Evolutionary conservation across 176 grass and related monocot species (phyloP).

Genomic region (Aegilops umbellulata): DNA sequence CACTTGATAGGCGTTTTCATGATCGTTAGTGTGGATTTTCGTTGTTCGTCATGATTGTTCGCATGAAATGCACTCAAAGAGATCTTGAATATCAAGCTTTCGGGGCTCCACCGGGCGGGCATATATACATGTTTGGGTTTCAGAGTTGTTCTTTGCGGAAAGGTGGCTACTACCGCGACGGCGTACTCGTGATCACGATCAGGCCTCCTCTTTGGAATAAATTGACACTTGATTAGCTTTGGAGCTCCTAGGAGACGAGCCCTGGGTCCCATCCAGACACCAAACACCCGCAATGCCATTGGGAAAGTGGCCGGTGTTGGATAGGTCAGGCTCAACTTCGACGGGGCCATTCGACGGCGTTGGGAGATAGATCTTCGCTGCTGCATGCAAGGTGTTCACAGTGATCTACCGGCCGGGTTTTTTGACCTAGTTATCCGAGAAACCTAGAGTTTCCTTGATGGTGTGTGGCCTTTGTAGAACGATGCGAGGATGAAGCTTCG

Average conservation of each 20-base stretch:
- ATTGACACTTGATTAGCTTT: background rate
- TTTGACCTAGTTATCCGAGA: background rate
- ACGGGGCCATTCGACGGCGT: background rate
- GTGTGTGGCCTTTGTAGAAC: background rate
- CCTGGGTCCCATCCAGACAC: background rate
- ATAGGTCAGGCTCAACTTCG: background rate
- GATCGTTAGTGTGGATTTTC: background rate
- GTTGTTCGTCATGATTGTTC: background rate
- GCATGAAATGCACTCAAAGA: slow-evolving; percentile 6
- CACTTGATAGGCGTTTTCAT: background rate
- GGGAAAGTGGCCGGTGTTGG: background rate
- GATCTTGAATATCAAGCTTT: background rate
- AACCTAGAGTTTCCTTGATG: background rate
- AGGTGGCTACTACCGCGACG: background rate
- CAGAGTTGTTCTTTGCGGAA: slow-evolving; percentile 1
- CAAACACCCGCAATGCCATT: background rate
- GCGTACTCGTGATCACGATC: background rate
- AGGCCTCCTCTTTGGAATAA: background rate
- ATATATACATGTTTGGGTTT: background rate
- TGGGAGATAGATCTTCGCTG: too few species aligned
- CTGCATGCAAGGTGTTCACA: too few species aligned
- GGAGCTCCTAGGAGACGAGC: background rate
- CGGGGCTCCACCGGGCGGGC: background rate
- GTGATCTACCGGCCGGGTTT: background rate
- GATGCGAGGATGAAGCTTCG: background rate